These are phyloP conservation scores for Penicillium antarcticum DNA, from an alignment of 495 filamentous ascomycete species.

Conservation along the genomic window DNA sequence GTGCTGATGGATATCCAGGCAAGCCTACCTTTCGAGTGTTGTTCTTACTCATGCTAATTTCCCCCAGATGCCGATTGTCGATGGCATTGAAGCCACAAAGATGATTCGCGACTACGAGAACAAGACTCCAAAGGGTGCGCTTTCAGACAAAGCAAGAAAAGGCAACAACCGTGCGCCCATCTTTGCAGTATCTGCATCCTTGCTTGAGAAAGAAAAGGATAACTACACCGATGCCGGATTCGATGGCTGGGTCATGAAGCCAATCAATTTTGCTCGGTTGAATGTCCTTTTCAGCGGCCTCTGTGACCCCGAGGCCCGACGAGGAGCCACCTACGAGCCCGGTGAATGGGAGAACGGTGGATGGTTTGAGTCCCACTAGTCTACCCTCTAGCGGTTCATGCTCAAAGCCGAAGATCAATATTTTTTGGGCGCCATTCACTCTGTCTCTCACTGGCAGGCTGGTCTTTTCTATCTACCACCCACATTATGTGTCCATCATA, in stretches of 20 bases:
- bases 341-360: conserved; percentile 71
- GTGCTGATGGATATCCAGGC: conserved; percentile 97
- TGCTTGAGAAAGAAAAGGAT: conserved; percentile 66
- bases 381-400: not conserved
- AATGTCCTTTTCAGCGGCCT: conserved; percentile 58
- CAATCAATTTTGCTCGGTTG: conserved; percentile 66
- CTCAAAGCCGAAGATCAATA: not conserved
- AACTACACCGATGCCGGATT: conserved; percentile 80
- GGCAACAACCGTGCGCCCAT: conserved; percentile 58
- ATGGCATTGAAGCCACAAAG: conserved; percentile 78
- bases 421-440: not conserved
- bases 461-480: too few relatives aligned
- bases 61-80: conserved; percentile 80
- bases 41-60: not conserved
- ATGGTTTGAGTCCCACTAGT: conserved; percentile 49
- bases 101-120: conserved; percentile 73
- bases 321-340: conserved; percentile 51
- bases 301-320: conserved; percentile 41
- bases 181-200: conserved; percentile 85
- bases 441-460: not conserved
- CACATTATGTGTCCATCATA: too few relatives aligned
- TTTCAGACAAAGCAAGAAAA: conserved; percentile 53
- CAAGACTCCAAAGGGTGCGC: conserved; percentile 41
- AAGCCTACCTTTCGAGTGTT: conserved; percentile 10
- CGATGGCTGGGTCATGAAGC: conserved; percentile 88